Conservation (phyloP, 176 grass and related monocot species). For the Musa acuminata region DNA sequence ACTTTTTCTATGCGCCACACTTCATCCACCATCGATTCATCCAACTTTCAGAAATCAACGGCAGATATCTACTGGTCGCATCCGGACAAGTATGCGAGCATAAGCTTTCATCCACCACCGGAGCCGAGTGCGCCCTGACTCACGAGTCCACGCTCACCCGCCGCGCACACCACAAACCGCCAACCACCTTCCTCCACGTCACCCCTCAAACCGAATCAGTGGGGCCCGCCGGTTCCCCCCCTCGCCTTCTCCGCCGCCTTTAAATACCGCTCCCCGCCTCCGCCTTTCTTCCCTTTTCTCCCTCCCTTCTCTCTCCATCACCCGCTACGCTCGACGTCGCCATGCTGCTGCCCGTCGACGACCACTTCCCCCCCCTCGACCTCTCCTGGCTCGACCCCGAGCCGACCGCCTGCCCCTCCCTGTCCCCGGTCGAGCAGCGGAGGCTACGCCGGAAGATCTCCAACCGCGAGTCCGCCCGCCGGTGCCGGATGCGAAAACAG, state of each 20-base stretch:
- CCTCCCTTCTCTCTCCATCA: neutral
- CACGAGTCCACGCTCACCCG: neutral
- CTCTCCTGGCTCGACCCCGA: neutral
- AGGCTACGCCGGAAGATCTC: conserved; percentile 15
- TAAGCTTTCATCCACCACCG: neutral
- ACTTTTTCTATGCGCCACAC: neutral
- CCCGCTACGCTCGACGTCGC: neutral
- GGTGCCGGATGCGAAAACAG: conserved; percentile 17
- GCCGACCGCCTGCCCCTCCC: too few relatives aligned
- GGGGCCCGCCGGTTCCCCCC: neutral
- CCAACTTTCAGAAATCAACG: neutral
- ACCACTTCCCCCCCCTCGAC: neutral
- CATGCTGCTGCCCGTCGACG: neutral
- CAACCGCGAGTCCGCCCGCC: conserved; percentile 21
- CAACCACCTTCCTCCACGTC: neutral
- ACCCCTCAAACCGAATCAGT: neutral
- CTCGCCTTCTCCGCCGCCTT: neutral
- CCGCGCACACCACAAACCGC: neutral
- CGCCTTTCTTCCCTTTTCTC: neutral
- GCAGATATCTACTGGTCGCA: too few relatives aligned
- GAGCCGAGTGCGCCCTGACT: neutral
- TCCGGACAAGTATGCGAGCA: too few relatives aligned
- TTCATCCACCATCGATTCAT: neutral
- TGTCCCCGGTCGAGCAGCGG: neutral
- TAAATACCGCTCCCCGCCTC: neutral